Conservation (phyloP, 352 stramenopile species). For the Globisporangium middletonii region DNA sequence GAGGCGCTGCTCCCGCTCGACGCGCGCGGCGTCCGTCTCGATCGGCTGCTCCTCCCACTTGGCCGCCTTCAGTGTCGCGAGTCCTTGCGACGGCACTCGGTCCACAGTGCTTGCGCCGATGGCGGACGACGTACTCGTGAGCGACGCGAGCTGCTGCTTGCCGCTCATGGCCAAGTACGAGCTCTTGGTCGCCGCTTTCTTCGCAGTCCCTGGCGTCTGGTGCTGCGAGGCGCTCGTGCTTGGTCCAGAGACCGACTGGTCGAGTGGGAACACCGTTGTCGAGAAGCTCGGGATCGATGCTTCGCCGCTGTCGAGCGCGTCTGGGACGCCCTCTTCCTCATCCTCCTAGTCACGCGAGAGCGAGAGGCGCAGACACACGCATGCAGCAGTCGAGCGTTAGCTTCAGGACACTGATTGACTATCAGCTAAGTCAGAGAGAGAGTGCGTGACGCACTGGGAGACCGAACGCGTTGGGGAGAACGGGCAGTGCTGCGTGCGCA, state of each 20-base stretch:
- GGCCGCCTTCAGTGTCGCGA: background rate
- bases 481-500: background rate
- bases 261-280: slow-evolving; percentile 4
- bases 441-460: background rate
- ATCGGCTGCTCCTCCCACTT: slow-evolving; percentile 55
- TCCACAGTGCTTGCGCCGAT: no score
- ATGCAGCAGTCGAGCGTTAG: background rate
- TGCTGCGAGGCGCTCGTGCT: background rate
- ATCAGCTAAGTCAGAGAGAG: background rate
- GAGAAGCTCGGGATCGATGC: slow-evolving; percentile 11
- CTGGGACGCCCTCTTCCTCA: background rate
- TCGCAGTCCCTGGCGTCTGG: background rate
- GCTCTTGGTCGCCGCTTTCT: background rate
- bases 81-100: no score
- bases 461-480: slow-evolving; percentile 10
- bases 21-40: slow-evolving; percentile 25
- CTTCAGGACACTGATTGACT: background rate
- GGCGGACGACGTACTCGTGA: background rate
- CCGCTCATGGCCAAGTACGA: no score
- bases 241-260: background rate
- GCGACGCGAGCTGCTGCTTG: background rate
- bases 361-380: no score
- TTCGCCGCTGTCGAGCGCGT: slow-evolving; percentile 1
- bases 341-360: no score
- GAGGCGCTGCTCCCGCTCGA: slow-evolving; percentile 24